Evolutionary conservation across 2,329 filamentous ascomycete species (phyloP).

Genomic region (Hymenoscyphus scutula): DNA sequence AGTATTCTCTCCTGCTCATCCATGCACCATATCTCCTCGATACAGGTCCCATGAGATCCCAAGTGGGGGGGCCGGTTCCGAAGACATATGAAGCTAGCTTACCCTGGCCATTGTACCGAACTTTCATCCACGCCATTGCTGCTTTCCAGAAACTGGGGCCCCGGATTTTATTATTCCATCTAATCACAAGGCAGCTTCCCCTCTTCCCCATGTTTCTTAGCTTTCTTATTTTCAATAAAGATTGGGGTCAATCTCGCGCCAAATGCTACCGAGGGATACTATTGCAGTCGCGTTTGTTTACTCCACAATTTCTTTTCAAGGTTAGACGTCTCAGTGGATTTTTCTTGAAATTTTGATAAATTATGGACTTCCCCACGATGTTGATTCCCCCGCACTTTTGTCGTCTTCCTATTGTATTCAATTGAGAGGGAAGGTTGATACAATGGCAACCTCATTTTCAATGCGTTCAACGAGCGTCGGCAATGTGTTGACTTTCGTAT

Average conservation of each 20-base stretch:
- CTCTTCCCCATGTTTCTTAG: constrained; percentile 1
- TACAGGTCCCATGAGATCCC: neutral
- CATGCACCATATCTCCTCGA: neutral
- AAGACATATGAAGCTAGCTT: neutral
- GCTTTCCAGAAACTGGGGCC: neutral
- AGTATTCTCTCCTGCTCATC: neutral
- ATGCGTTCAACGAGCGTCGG: neutral
- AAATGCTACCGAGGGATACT: neutral
- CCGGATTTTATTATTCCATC: neutral
- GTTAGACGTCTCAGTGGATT: neutral
- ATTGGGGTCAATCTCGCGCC: neutral
- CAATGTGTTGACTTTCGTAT: neutral
- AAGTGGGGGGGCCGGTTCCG: neutral
- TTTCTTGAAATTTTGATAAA: neutral
- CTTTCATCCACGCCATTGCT: neutral
- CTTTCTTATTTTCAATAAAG: neutral
- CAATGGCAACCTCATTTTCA: neutral
- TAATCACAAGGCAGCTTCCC: neutral
- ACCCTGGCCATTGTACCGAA: too few relatives aligned
- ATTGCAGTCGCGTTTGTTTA: neutral
- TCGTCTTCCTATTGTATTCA: neutral
- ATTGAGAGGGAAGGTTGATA: neutral
- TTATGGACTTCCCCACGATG: neutral
- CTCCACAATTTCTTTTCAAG: neutral
- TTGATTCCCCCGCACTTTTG: neutral